phyloP scores from a whole-genome alignment of 495 filamentous ascomycete genomes.

The Melanomma pulvis-pyrius region DNA sequence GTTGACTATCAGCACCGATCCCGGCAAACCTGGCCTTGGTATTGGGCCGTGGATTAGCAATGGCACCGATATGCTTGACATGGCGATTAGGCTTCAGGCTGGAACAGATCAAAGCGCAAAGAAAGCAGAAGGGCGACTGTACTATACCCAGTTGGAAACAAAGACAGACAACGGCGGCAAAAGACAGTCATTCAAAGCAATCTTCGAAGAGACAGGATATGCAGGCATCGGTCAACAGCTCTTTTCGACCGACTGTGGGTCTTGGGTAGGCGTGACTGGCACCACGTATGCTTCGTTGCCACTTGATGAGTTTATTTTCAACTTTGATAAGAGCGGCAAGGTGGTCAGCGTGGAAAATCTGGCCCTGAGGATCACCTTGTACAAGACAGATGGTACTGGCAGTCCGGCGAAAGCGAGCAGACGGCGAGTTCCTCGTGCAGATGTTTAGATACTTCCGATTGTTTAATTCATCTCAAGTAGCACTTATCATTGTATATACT shows the following conservation, averaged over 20 bases:
- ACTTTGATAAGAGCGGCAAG: conserved; percentile 1
- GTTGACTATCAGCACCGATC: conserved; percentile 44
- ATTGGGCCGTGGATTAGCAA: conserved; percentile 56
- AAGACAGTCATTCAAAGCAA: conserved; percentile 48
- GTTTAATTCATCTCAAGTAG: not conserved
- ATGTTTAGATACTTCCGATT: not conserved
- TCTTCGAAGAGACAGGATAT: conserved; percentile 47
- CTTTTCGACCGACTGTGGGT: conserved; percentile 47
- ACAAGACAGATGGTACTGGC: not conserved
- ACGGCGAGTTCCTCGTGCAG: not conserved
- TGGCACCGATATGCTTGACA: conserved; percentile 49
- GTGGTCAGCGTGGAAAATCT: conserved; percentile 17
- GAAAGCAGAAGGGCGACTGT: conserved; percentile 39
- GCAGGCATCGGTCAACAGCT: conserved; percentile 28
- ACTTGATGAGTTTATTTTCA: conserved; percentile 51
- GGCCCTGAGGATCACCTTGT: conserved; percentile 6
- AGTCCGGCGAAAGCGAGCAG: not conserved
- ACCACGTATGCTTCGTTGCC: conserved; percentile 47
- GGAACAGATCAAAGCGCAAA: conserved; percentile 31
- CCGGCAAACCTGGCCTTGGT: conserved; percentile 47
- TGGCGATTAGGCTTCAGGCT: conserved; percentile 14
- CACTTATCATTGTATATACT: not conserved
- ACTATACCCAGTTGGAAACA: conserved; percentile 49
- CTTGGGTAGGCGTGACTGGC: conserved; percentile 47
- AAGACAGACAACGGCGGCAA: conserved; percentile 40